Percentiles rank a stretch among this genome's conserved stretches.
These are phyloP conservation scores for Paramecium bursaria DNA, from an alignment of 73 alveolate species.

Conservation along the genomic window DNA sequence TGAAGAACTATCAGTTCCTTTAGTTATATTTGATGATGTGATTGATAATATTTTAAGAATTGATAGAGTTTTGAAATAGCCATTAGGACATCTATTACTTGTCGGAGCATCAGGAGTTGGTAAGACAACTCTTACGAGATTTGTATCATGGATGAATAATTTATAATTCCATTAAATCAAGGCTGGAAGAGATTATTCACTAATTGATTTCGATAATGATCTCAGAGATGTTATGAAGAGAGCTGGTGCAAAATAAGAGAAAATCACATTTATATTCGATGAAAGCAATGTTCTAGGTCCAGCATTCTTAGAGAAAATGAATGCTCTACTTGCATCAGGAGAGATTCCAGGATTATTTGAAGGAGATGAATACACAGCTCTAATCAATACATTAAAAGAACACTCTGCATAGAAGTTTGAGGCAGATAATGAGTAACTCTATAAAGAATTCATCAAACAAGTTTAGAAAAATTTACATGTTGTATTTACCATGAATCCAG, in stretches of 20 bases:
- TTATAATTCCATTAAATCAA: conserved; percentile 96
- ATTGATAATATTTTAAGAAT: conserved; percentile 98
- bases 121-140: conserved; percentile 89
- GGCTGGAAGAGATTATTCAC: conserved; percentile 99
- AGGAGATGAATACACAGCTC: conserved; percentile 98
- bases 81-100: conserved; percentile 97
- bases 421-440: conserved; percentile 98
- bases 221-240: conserved; percentile 98
- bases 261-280: conserved; percentile 98
- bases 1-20: conserved; percentile 98
- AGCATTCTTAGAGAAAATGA: conserved; percentile 99
- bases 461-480: conserved; percentile 98
- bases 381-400: conserved; percentile 93
- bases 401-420: conserved; percentile 82
- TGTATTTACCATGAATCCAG: conserved; percentile 99
- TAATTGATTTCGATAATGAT: conserved; percentile 98
- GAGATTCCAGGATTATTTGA: conserved; percentile 99
- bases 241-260: conserved; percentile 89
- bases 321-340: conserved; percentile 99
- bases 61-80: conserved; percentile 98
- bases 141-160: conserved; percentile 99
- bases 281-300: conserved; percentile 99
- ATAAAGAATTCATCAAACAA: conserved; percentile 91
- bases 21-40: conserved; percentile 97
- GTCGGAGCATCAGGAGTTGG: conserved; percentile 94